phyloP scores from a whole-genome alignment of 345 rosid genomes.

The Populus nigra region DNA sequence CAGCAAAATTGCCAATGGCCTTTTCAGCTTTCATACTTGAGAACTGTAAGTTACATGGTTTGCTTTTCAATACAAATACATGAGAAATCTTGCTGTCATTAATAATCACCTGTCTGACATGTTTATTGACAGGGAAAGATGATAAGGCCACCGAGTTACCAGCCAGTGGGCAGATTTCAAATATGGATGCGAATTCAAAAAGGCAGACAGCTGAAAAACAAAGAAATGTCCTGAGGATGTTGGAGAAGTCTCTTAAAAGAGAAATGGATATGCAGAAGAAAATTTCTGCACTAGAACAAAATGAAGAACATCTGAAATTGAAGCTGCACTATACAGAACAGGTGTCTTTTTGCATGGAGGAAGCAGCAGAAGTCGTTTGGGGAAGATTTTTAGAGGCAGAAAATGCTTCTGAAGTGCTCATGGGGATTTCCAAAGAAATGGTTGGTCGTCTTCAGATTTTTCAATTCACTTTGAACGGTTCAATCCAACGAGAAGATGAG shows the following conservation, averaged over 20 bases:
- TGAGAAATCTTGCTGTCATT: slow-evolving; percentile 9
- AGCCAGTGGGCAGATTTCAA: slow-evolving; percentile 34
- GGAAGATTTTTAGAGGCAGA: slow-evolving; percentile 94
- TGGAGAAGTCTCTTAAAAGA: slow-evolving; percentile 74
- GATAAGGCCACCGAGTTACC: slow-evolving; percentile 39
- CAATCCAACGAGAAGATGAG: slow-evolving; percentile 60
- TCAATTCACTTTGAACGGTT: slow-evolving; percentile 64
- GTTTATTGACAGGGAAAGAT: slow-evolving; percentile 48
- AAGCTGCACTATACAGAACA: slow-evolving; percentile 79
- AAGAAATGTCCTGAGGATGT: slow-evolving; percentile 57
- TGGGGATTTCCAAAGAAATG: slow-evolving; percentile 79
- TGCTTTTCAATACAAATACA: not conserved
- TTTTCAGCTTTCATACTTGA: slow-evolving; percentile 53
- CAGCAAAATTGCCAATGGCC: slow-evolving; percentile 56
- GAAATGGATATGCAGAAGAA: slow-evolving; percentile 80
- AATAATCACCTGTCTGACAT: slow-evolving; percentile 9
- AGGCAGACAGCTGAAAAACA: slow-evolving; percentile 53
- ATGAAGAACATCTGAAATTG: slow-evolving; percentile 70
- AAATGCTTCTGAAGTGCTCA: slow-evolving; percentile 76
- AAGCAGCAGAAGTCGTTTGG: slow-evolving; percentile 90
- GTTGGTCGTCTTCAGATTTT: slow-evolving; percentile 58
- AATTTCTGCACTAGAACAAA: slow-evolving; percentile 49
- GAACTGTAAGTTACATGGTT: slow-evolving; percentile 44
- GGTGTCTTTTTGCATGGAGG: slow-evolving; percentile 87
- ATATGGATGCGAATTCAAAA: slow-evolving; percentile 35